Evolutionary conservation across 768 basidiomycete genomes (phyloP), one percentile per base, ranked within the genome.

Genomic region (Boletus rubroflammeus): DNA sequence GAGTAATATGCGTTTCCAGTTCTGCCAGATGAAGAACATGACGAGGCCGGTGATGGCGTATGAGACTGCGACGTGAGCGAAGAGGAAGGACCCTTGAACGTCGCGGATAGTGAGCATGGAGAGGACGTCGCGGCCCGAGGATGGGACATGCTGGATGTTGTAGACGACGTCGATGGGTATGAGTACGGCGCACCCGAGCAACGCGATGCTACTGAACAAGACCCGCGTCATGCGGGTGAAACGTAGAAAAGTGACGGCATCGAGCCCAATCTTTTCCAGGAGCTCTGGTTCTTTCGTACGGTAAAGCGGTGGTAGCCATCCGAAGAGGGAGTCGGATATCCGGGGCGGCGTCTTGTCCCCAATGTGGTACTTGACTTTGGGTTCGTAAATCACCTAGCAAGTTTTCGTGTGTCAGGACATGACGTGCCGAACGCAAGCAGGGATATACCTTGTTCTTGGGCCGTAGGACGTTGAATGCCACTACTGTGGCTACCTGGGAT

Each of bases 181-280:
- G 59, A 98, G 84, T 53, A 91, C 73, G 45, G 72, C 81, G 62
- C 90, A 91, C 19, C 81, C 76, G 41, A 90, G 75, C 47, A 80
- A 44, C 1, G 85, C 84, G 53, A 93, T 76, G 31, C 73, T 71
- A 25, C 79, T 71, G 75, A 93, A 93, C 47, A 90, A 75, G 71
- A 76, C 78, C 19, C 93, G 86, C 66, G 88, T 79, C 73, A 99
- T 82, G 50, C 94, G 86, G 25, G 89, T 81, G 71, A 98, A 98
- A 26, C 96, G 88, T 23, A 99, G 81, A 70, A 88, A 99, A 23
- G 88, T 81, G 45, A 94, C 91, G 0, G 95, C 96, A 65, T 99
- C 97, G 10, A 97, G 83, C 26, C 96, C 96, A 69, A 91, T 76
- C 69, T 89, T 90, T 61, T 90, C 85, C 28, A 96, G 76, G 32